Percentiles rank a stretch among this genome's conserved stretches.
These are phyloP conservation scores for Sideroxylon spinosum DNA, from an alignment of 179 eudicot species.

Conservation along the genomic window DNA sequence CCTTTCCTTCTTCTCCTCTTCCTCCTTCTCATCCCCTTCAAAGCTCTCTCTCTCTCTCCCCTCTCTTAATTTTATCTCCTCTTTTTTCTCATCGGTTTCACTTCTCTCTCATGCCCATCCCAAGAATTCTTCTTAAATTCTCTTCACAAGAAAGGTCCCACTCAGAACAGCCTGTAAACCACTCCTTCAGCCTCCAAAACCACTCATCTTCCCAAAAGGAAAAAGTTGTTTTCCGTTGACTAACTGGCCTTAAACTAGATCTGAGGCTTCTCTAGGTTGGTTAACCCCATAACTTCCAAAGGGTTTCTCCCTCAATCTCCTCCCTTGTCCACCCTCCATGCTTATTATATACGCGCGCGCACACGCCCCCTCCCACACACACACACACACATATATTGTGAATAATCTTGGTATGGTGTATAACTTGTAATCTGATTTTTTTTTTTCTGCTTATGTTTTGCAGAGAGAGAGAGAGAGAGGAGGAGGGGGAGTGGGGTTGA, in stretches of 20 bases:
- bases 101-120: conserved; percentile 5
- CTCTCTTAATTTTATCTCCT: conserved; percentile 8
- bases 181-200: not conserved
- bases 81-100: conserved; percentile 15
- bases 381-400: too few species aligned
- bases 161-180: not conserved
- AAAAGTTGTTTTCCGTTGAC: conserved; percentile 2
- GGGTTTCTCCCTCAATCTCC: not conserved
- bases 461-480: not conserved
- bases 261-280: conserved; percentile 1
- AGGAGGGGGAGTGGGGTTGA: not conserved
- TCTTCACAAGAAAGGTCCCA: conserved; percentile 22
- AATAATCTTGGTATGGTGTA: too few species aligned
- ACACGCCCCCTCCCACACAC: too few species aligned
- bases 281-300: not conserved
- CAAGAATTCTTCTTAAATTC: conserved; percentile 17
- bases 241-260: conserved; percentile 9
- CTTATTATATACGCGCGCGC: too few species aligned
- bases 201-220: not conserved
- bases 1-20: conserved; percentile 9
- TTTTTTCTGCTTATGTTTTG: not conserved
- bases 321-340: too few species aligned
- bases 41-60: conserved; percentile 16
- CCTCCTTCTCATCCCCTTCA: not conserved
- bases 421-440: not conserved